A percentile compares a stretch with the other conserved stretches of the same genome.
Conservation (phyloP, 352 stramenopile species). For the Elongisporangium prolatum region DNA sequence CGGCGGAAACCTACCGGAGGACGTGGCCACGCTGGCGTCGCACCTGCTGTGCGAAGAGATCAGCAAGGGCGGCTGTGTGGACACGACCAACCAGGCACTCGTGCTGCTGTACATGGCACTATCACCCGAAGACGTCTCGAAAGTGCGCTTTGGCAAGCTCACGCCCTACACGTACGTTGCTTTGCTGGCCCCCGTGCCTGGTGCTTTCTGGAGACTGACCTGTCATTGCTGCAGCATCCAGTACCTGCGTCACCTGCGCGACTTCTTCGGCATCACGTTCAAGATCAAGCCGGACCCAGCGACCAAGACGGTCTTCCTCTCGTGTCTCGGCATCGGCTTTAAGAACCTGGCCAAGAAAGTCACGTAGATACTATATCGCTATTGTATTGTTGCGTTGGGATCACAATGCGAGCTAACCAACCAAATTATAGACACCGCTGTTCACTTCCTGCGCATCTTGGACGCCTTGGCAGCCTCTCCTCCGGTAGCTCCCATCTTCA, state of each 20-base stretch:
- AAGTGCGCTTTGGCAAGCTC: slow-evolving; percentile 88
- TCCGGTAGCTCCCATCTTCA: slow-evolving; percentile 74
- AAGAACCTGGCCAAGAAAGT: slow-evolving; percentile 96
- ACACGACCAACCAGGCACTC: slow-evolving; percentile 95
- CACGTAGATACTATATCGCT: slow-evolving; percentile 57
- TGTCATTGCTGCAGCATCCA: slow-evolving; percentile 62
- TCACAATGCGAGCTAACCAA: neutral
- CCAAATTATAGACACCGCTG: slow-evolving; percentile 25
- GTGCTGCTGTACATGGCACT: slow-evolving; percentile 98
- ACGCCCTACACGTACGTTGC: slow-evolving; percentile 70
- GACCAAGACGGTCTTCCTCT: slow-evolving; percentile 90
- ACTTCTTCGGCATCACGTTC: slow-evolving; percentile 94
- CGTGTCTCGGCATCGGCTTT: slow-evolving; percentile 92
- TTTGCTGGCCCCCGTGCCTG: neutral
- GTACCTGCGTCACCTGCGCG: slow-evolving; percentile 85
- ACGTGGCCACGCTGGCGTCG: slow-evolving; percentile 92
- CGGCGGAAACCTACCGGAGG: slow-evolving; percentile 91
- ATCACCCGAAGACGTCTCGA: slow-evolving; percentile 97
- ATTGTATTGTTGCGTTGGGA: slow-evolving; percentile 5
- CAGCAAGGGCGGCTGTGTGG: slow-evolving; percentile 88
- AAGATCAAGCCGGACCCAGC: slow-evolving; percentile 89
- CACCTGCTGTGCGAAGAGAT: slow-evolving; percentile 97
- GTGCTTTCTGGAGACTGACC: neutral
- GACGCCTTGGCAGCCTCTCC: slow-evolving; percentile 45
- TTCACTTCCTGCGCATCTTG: slow-evolving; percentile 65